phyloP scores from a whole-genome alignment of 352 stramenopile species.

The Phytophthora hibernalis region DNA sequence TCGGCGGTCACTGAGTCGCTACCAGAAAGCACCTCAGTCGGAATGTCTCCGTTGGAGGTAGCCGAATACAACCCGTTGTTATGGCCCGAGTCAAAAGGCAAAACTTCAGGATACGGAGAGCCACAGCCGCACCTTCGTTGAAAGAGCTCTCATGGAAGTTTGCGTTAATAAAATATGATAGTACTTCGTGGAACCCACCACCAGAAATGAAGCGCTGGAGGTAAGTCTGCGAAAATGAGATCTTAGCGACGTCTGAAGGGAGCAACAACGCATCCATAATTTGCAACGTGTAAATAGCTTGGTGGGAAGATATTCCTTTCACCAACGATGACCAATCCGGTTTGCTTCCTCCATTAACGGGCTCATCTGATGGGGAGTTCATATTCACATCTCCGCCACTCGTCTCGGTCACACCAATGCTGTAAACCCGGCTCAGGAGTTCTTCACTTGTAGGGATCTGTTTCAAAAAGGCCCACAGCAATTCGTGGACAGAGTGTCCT shows the following conservation, averaged over 20 bases:
- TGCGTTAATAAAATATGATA: conserved; percentile 82
- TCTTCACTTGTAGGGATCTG: conserved; percentile 83
- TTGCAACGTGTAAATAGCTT: conserved; percentile 88
- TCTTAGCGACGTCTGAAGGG: conserved; percentile 67
- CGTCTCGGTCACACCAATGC: conserved; percentile 45
- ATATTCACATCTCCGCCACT: conserved; percentile 57
- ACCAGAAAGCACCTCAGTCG: conserved; percentile 24
- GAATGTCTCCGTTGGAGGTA: conserved; percentile 31
- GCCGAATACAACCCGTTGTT: conserved; percentile 54
- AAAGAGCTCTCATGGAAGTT: conserved; percentile 78
- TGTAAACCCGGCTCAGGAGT: conserved; percentile 68
- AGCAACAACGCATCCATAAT: conserved; percentile 88
- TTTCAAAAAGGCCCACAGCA: conserved; percentile 83
- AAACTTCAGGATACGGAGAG: conserved; percentile 85
- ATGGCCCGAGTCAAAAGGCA: conserved; percentile 76
- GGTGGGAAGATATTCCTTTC: conserved; percentile 75
- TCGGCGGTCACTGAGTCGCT: conserved; percentile 22
- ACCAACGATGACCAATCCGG: conserved; percentile 73
- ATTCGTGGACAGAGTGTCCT: conserved; percentile 65
- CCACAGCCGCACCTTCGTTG: conserved; percentile 86
- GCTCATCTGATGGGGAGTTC: conserved; percentile 31
- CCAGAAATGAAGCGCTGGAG: conserved; percentile 75
- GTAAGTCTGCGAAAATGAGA: conserved; percentile 69
- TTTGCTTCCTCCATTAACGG: conserved; percentile 35
- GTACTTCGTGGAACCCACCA: conserved; percentile 83